Base-by-base conservation (phyloP, 768 basidiomycete genomes). In the Trametes cubensis region DNA sequence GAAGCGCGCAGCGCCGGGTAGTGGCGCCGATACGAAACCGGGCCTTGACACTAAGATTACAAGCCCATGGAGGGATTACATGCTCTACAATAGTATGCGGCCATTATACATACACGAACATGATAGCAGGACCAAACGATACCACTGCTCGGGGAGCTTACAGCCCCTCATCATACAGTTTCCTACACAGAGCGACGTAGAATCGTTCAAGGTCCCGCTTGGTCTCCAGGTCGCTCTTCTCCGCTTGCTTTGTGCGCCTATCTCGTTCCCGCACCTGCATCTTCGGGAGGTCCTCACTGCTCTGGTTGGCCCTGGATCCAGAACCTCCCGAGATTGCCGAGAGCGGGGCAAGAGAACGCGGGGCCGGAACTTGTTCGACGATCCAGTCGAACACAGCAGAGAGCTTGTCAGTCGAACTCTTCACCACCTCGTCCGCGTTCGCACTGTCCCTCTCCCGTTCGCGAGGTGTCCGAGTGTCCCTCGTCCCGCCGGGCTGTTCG, bases 101-200 rank as follows among this genome's bases (percentile, higher is more conserved):
- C 34, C 13, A 49, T 23, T 49, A 49, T 25, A 14, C 25, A 49
- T 49, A 49, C 48, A 49, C 23, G 15, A 25, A n/a, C 23, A 28
- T 26, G 20, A 26, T 49, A 25, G 21, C 28, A 14, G 14, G 21
- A 49, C 25, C 34, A 6, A 34, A 34, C 34, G 10, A 34, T 34
- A 34, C 34, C 6, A 34, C 34, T 34, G 10, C 34, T 34, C 26
- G 18, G 4, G 20, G 18, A 28, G 25, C 25, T 80, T 76, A 97
- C 70, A 95, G 75, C 13, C 96, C 96, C 71, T 97, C 94, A 60
- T 98, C 91, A 67, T 95, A 94, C 76, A 99, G 75, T 77, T 93
- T 96, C 74, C 90, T 83, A 65, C 90, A 85, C 47, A 98, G 74
- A 6, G 95, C 92, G 38, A 97, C 81, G 73, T 96, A 96, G 74